Base-by-base conservation (phyloP, 768 basidiomycete genomes). In the Exsudoporus frostii region DNA sequence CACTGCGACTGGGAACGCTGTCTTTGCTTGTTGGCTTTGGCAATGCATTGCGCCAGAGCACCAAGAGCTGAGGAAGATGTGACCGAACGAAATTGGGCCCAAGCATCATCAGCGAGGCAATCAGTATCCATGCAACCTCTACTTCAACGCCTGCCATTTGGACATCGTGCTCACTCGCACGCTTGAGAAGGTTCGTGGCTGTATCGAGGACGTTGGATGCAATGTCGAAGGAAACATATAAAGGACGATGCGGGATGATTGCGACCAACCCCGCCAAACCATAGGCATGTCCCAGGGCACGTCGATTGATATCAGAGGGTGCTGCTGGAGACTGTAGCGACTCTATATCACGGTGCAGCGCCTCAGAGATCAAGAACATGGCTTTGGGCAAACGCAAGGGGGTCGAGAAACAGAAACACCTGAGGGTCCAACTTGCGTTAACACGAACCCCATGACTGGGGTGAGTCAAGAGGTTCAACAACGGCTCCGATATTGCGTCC, bases 11-110 rank as follows among this genome's bases (percentile, higher is more conserved):
- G 5, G 78, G 77, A 15, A 76, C 79, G 14, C 73, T 73, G 62
- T 98, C 96, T 68, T 97, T 97, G 62, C 80, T 88, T 0, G 92
- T 94, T 1, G 92, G 88, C 70, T 98, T 99, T 2, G 97, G 94
- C 0, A 99, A 77, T 1, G 96, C 94, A 61, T 99, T 99, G 30
- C 97, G 79, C 97, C 97, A 99, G 4, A 99, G 81, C 0, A 98
- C 92, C 37, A 98, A 80, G 17, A 98, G 77, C 61, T 98, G 96
- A 0, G 95, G 90, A 2, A 98, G 80, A 67, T 99, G 94, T 0
- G 92, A 83, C 17, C 92, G 85, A 48, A 98, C 93, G 59, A 98
- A 97, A 61, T 92, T 90, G 4, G 90, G 92, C 0, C 95, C 96
- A 7, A 97, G 83, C 3, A 87, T 81, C 90, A 98, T 93, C 27